Evolutionary conservation across 2,329 filamentous ascomycete species (phyloP).

Genomic region (Orbilia oligospora): DNA sequence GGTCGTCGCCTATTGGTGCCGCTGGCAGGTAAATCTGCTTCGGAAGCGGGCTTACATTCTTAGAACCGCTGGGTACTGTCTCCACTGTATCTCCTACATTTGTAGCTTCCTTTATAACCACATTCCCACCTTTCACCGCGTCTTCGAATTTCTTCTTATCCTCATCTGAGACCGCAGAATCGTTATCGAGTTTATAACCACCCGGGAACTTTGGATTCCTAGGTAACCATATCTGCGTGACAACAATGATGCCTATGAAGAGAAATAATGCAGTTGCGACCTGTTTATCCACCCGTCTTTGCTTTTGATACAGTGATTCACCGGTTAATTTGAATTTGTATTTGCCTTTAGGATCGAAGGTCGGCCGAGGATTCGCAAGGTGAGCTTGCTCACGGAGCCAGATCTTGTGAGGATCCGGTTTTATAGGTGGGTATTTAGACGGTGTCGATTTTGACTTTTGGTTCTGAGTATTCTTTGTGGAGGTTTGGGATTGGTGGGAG

Average conservation of each 20-base stretch:
- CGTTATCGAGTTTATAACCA: slow-evolving; percentile 1
- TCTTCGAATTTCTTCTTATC: slow-evolving; percentile 47
- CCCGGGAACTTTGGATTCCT: slow-evolving; percentile 44
- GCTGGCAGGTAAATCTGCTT: slow-evolving; percentile 53
- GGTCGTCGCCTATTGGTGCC: slow-evolving; percentile 17
- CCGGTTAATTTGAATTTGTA: slow-evolving; percentile 31
- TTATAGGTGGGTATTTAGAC: slow-evolving; percentile 55
- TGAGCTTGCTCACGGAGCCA: slow-evolving; percentile 45
- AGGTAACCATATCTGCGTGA: slow-evolving; percentile 56
- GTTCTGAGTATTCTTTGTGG: slow-evolving; percentile 14
- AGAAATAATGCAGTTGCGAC: slow-evolving; percentile 26
- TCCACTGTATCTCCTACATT: slow-evolving; percentile 42
- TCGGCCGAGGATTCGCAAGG: slow-evolving; percentile 40
- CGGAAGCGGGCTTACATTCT: slow-evolving; percentile 45
- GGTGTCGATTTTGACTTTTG: slow-evolving; percentile 20
- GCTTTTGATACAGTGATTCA: slow-evolving; percentile 39
- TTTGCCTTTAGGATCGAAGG: slow-evolving; percentile 39
- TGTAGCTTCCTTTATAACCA: slow-evolving; percentile 53
- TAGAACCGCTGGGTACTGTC: slow-evolving; percentile 52
- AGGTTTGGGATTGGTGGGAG: slow-evolving; percentile 7
- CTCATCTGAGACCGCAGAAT: slow-evolving; percentile 11
- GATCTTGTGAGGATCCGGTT: slow-evolving; percentile 50
- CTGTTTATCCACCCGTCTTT: slow-evolving; percentile 48
- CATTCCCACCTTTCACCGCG: slow-evolving; percentile 40
- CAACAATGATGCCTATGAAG: slow-evolving; percentile 52